Evolutionary conservation across 1,284 basidiomycete genomes (phyloP), one percentile per base, ranked within the genome.

Genomic region (Ceraceosorus guamensis): DNA sequence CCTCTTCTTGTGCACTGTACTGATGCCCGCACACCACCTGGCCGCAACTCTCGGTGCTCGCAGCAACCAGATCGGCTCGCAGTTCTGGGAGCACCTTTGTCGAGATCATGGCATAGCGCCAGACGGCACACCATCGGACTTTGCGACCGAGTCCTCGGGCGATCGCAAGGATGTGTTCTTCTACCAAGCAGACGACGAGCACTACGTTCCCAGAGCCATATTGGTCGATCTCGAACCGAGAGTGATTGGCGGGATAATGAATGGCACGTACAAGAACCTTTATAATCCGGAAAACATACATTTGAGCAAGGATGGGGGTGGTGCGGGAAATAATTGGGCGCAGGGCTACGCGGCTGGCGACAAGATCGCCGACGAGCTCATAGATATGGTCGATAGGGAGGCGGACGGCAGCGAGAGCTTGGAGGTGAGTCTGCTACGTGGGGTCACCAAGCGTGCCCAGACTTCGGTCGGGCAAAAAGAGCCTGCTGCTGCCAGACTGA

Each of bases 91-190:
- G 56, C 63, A 73, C 32, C 67, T 76, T n/a, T 76, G 73, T 41
- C 57, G 62, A 30, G 73, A 76, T 48, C 73, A 76, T 56, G 73
- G 73, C 8, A 76, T 76, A 44, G 60, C 67, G 6, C 60, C 66
- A 52, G 72, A 76, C 49, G 73, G 73, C n/a, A 76, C 73, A 3
- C 53, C 75, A 37, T 70, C 71, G 46, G 72, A 75, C 7, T 73
- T 62, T 24, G 73, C 72, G 45, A 64, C 65, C 4, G 72, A 74
- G 52, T 57, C 59, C 13, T 71, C 67, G 1, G 72, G 69, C 18
- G 95, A 98, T 78, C 82, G 95, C 67, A 99, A 98, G 75, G 95
- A 99, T 78, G 93, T 97, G 45, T 99, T 99, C 80, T 99, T 99
- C 80, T 99, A 99, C 77, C 95, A 98, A 77, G 95, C 95, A 10